Percentiles rank a stretch among this genome's conserved stretches.
phyloP scores from a whole-genome alignment of 768 basidiomycete species.

The Kwoniella sp. region DNA sequence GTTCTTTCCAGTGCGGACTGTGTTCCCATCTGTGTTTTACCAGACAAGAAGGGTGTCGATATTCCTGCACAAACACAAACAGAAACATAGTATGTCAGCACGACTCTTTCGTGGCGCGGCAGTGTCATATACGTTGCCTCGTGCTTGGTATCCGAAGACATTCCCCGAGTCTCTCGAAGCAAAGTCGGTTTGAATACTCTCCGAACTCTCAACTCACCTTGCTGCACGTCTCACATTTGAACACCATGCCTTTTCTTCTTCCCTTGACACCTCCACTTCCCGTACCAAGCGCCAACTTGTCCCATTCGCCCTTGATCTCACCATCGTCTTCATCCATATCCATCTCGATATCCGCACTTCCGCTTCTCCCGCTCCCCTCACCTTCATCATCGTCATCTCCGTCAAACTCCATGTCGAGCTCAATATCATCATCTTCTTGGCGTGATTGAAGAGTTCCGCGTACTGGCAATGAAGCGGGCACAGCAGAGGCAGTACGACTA shows the following conservation, averaged over 20 bases:
- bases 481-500: constrained; percentile 21
- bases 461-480: constrained; percentile 41
- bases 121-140: too few relatives aligned
- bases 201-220: constrained; percentile 64
- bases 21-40: constrained; percentile 99
- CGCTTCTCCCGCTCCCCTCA: constrained; percentile 37
- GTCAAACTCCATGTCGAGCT: constrained; percentile 51
- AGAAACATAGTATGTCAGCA: constrained; percentile 3
- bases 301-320: constrained; percentile 32
- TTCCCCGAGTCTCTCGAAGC: background rate
- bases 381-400: constrained; percentile 38
- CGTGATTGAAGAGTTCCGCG: constrained; percentile 15
- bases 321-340: constrained; percentile 48
- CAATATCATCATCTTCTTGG: constrained; percentile 48
- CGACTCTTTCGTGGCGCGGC: background rate
- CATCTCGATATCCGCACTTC: constrained; percentile 42
- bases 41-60: constrained; percentile 82
- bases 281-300: constrained; percentile 48
- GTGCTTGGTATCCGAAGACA: too few relatives aligned
- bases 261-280: constrained; percentile 55
- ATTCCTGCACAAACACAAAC: constrained; percentile 45
- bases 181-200: background rate
- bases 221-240: constrained; percentile 89
- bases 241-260: constrained; percentile 81
- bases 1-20: constrained; percentile 92